Evolutionary conservation across 768 basidiomycete genomes (phyloP).

Genomic region (Xerocomellus chrysenteron): DNA sequence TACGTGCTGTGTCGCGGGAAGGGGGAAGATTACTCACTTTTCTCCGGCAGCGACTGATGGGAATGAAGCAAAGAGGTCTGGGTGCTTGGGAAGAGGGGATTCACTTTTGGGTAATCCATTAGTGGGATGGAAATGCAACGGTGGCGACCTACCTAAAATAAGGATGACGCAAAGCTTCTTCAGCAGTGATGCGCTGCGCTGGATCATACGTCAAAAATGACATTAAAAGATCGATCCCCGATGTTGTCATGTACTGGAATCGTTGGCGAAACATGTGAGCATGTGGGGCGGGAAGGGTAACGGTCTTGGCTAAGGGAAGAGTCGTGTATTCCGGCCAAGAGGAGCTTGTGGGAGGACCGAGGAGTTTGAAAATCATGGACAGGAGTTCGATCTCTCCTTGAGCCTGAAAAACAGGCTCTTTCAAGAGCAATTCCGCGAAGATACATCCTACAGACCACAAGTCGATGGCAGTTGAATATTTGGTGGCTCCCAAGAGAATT

Average conservation of each 20-base stretch:
- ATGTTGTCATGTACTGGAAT: slow-evolving; percentile 79
- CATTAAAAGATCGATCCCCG: slow-evolving; percentile 83
- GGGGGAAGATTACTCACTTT: slow-evolving; percentile 51
- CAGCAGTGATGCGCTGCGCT: slow-evolving; percentile 78
- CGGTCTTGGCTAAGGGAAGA: slow-evolving; percentile 78
- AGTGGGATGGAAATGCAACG: not conserved
- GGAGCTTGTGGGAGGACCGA: slow-evolving; percentile 86
- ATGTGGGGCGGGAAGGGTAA: slow-evolving; percentile 74
- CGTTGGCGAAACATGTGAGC: slow-evolving; percentile 77
- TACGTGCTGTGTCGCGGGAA: not conserved
- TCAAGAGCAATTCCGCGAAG: slow-evolving; percentile 92
- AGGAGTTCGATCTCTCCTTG: slow-evolving; percentile 92
- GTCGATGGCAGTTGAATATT: slow-evolving; percentile 94
- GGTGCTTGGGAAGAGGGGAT: slow-evolving; percentile 93
- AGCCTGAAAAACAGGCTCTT: slow-evolving; percentile 97
- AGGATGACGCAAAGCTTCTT: slow-evolving; percentile 85
- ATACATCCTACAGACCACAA: slow-evolving; percentile 99
- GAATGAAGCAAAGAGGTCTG: slow-evolving; percentile 93
- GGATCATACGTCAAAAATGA: slow-evolving; percentile 89
- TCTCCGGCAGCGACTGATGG: slow-evolving; percentile 96
- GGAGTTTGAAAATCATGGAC: slow-evolving; percentile 90
- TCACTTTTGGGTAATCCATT: slow-evolving; percentile 51
- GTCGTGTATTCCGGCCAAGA: slow-evolving; percentile 84
- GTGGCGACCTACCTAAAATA: slow-evolving; percentile 71
- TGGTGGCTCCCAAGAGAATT: slow-evolving; percentile 88